Evolutionary conservation across 1,139 yeast genomes (phyloP), one percentile per base, ranked within the genome.

Genomic region (Diutina pseudorugosa): DNA sequence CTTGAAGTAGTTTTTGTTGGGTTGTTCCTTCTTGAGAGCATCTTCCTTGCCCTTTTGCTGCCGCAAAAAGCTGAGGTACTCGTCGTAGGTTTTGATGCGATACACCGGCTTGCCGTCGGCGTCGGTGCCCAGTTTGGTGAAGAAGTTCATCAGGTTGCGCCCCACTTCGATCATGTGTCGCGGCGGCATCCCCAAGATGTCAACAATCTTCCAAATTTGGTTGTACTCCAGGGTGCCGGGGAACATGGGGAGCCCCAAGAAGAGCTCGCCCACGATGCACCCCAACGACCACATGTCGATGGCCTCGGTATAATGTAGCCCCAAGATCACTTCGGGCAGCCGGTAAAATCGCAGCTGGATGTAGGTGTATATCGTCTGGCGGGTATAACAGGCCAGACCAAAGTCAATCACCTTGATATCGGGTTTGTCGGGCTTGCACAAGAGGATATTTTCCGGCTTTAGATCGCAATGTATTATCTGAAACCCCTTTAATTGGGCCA

Each of bases 281-380:
- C 98, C 99, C 49, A 93, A 72, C 1, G 98, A 90, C 99, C 99
- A 93, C 91, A 93, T 90, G 66, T 93, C 99, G 54, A 93, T 93
- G 8, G 96, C 83, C 20, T 95, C 83, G 0, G 96, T 86, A 61
- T 85, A 86, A 4, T 96, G 96, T 50, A 93, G 73, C 0, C 99
- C 98, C 33, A 93, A 69, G 3, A 93, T 80, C 19, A 93, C 96
- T 65, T 93, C 99, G 0, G 99, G 99, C 0, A 96, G 88, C 56
- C 99, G 76, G 67, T 94, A 94, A 64, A 93, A 94, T 54, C 99
- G 75, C 7, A 96, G 89, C 65, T 94, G 99, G 56, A 94, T 90
- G 65, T 94, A 94, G 0, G 98, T 88, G 68, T 90, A 93, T 4
- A 91, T 75, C 0, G 96, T 88, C 61, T 89, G 94, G 52, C 90